A percentile compares a stretch with the other conserved stretches of the same genome.
These are phyloP conservation scores for Dichotomocladium elegans DNA, from an alignment of 371 early-diverging fungal species.

Conservation along the genomic window DNA sequence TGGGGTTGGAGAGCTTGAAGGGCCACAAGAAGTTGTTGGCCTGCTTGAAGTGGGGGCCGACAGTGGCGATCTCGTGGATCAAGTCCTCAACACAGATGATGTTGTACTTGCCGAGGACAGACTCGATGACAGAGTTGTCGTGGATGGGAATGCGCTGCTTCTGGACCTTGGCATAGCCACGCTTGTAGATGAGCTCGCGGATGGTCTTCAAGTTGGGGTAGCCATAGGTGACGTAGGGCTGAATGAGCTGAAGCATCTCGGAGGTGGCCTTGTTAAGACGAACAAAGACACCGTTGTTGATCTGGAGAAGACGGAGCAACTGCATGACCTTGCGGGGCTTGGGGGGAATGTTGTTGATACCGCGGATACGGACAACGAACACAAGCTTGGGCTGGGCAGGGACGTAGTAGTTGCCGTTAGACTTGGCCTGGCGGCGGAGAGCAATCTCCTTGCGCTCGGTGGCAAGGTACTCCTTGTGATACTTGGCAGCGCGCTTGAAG, in stretches of 20 bases:
- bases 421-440: constrained; percentile 90
- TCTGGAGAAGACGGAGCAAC: constrained; percentile 97
- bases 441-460: constrained; percentile 87
- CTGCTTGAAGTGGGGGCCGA: constrained; percentile 85
- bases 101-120: constrained; percentile 91
- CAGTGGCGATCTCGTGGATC: constrained; percentile 98
- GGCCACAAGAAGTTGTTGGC: constrained; percentile 99
- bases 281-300: constrained; percentile 99
- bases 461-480: constrained; percentile 92
- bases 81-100: constrained; percentile 99
- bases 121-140: constrained; percentile 96
- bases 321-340: constrained; percentile 99
- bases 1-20: constrained; percentile 98
- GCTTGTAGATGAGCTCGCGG: constrained; percentile 99
- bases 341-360: constrained; percentile 98
- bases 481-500: constrained; percentile 97
- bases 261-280: constrained; percentile 97
- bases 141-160: constrained; percentile 95
- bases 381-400: constrained; percentile 97
- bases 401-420: constrained; percentile 91
- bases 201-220: constrained; percentile 98
- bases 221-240: constrained; percentile 97
- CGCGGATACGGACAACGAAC: constrained; percentile 96
- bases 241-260: constrained; percentile 97
- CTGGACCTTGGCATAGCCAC: constrained; percentile 98